A percentile compares a stretch with the other conserved stretches of the same genome.
Evolutionary conservation across 495 filamentous ascomycete species (phyloP).

Genomic region (Hyaloscypha hepaticicola): DNA sequence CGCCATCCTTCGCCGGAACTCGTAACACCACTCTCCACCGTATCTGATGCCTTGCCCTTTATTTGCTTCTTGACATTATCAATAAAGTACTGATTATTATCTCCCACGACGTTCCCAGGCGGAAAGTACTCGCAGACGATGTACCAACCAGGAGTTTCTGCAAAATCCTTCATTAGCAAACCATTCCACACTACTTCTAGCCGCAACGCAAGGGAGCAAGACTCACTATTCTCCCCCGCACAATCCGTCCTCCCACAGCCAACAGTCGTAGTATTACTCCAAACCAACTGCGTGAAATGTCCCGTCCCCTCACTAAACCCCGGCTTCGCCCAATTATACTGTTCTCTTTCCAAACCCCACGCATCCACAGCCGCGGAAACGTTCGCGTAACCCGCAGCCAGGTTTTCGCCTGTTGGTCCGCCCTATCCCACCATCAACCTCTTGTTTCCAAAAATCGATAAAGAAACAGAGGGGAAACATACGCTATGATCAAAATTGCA

Average conservation of each 20-base stretch:
- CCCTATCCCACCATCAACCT: constrained; percentile 34
- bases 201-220: background rate
- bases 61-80: constrained; percentile 41
- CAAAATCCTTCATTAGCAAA: too few species aligned
- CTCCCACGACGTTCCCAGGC: constrained; percentile 67
- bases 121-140: constrained; percentile 82
- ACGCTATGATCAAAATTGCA: constrained; percentile 67
- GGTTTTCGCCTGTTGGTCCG: constrained; percentile 76
- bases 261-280: constrained; percentile 66
- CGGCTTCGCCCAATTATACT: constrained; percentile 57
- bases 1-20: background rate
- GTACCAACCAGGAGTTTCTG: constrained; percentile 60
- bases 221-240: constrained; percentile 35
- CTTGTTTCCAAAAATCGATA: background rate
- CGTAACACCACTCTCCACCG: constrained; percentile 24
- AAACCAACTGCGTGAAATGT: constrained; percentile 84
- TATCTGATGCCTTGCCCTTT: constrained; percentile 27
- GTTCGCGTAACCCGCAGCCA: constrained; percentile 66
- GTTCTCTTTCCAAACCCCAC: constrained; percentile 63
- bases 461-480: constrained; percentile 28
- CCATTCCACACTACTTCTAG: constrained; percentile 16
- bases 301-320: constrained; percentile 67
- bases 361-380: constrained; percentile 56
- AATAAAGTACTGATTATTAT: constrained; percentile 44
- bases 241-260: constrained; percentile 69